Evolutionary conservation across 116 monocot genomes (phyloP), one percentile per base, ranked within the genome.

Genomic region (Dioscorea cayenensis): DNA sequence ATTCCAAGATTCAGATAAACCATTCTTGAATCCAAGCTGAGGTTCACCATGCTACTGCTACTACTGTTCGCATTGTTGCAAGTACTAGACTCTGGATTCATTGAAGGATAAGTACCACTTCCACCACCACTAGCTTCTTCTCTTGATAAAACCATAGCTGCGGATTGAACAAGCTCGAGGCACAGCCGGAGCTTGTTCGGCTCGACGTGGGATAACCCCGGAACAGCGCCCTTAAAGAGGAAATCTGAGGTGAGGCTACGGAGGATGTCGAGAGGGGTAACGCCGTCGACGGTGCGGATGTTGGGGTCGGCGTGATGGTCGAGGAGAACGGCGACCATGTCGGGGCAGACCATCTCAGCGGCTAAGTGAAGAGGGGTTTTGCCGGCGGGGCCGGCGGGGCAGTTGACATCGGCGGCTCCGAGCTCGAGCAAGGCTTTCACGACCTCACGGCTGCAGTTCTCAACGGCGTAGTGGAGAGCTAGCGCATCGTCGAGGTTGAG

Each of bases 281-380:
- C 86, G 27, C 95, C 95, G 67, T 95, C 95, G 37, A 86, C 63
- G 49, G 95, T 95, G 8, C 86, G 72, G 58, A 90, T 68, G 62
- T 81, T 89, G 22, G 95, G 95, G 71, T 95, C 91, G 65, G 95
- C 95, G 73, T 95, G 95, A 75, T 91, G 95, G 81, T 95, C 95
- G 9, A 95, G 89, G 14, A 95, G 81, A 7, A 95, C 89, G 11
- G 95, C 85, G 5, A 95, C 95, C 95, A 95, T 91, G 79, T 95
- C 91, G 7, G 95, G 95, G 27, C 76, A 89, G 14, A 89, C 91
- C 91, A 91, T 95, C 77, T 95, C 95, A 7, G 95, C 90, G 1
- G 95, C 95, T 7, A 91, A 48, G 77, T 95, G 95, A 36, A 94
- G 88, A 0, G 90, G 88, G 2, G 94, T 90, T 74, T 86, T 90